Base-by-base conservation (phyloP, 1,284 basidiomycete genomes). In the Ganoderma multipileum region DNA sequence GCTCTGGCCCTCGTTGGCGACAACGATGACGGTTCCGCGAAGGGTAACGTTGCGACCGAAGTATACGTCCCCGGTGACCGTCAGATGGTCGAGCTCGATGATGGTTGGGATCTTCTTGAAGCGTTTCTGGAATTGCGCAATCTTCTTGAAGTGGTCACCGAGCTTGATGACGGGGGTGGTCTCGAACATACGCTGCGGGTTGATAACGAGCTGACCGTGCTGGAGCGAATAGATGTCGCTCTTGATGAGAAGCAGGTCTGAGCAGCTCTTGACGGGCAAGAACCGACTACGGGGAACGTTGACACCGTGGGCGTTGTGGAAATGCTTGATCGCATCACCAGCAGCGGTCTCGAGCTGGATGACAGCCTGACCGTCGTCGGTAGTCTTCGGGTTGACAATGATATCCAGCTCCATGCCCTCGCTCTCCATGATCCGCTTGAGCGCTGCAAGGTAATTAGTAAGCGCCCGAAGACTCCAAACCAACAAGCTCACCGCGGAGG, bases 131-230 rank as follows among this genome's bases (percentile, higher is more conserved):
- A 98, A 99, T 80, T 96, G 92, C 76, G 95, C 93, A 67, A 99
- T 98, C 93, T 94, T 94, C 85, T 94, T 94, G 83, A 94, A 95
- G 79, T 94, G 92, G 80, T 97, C 95, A 64, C 97, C 96, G 57
- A 99, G 89, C 86, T 99, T 99, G 86, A 99, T 95, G 67, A 99
- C 97, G 30, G 98, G 97, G 2, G 96, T 98, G 57, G 93, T 95
- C 80, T 91, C 92, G 81, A 99, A 99, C 90, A 97, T 94, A 77
- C 96, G 84, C 67, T 90, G 87, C 76, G 92, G 90, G 81, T 95
- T 96, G 88, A 99, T 93, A 72, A 96, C 90, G 64, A 99, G 90
- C 77, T 95, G 94, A 67, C 98, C 98, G 81, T 99, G 97, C 82
- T 95, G 86, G 64, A 99, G 86, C 73, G 93, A 95, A 87, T 99